These are phyloP conservation scores for Wickerhamomyces bisporus DNA, from an alignment of 805 yeast species.

Conservation along the genomic window DNA sequence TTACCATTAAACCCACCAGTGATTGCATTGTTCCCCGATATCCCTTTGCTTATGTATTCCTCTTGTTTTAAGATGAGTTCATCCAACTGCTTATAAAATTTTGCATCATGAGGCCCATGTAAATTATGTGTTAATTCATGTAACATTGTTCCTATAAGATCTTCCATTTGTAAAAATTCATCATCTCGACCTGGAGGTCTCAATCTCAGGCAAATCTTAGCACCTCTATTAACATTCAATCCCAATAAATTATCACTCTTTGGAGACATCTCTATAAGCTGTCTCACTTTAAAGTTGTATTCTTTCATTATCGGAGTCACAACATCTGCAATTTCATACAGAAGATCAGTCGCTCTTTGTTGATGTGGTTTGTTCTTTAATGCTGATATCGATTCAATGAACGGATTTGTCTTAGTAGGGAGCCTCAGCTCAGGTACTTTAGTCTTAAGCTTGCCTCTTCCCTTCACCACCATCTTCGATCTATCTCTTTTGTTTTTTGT, in stretches of 20 bases:
- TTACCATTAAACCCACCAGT: constrained; percentile 8
- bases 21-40: constrained; percentile 3
- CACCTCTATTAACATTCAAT: constrained; percentile 74
- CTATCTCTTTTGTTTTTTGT: neutral
- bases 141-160: constrained; percentile 73
- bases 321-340: constrained; percentile 61
- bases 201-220: constrained; percentile 64
- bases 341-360: constrained; percentile 50
- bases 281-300: constrained; percentile 58
- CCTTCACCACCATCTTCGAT: constrained; percentile 17
- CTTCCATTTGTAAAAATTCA: constrained; percentile 56
- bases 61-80: constrained; percentile 38
- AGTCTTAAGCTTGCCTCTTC: constrained; percentile 14
- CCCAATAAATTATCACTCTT: constrained; percentile 63
- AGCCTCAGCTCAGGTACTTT: constrained; percentile 11
- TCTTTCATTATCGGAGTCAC: constrained; percentile 79
- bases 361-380: constrained; percentile 41
- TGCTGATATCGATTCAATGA: constrained; percentile 32
- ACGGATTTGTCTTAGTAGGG: constrained; percentile 26
- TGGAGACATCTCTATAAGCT: constrained; percentile 79
- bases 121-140: constrained; percentile 85
- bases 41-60: constrained; percentile 35
- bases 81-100: constrained; percentile 63
- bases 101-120: constrained; percentile 73
- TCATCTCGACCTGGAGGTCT: constrained; percentile 50